Conservation (phyloP, 106 monocot genomes). For the Cymbidium sinense region DNA sequence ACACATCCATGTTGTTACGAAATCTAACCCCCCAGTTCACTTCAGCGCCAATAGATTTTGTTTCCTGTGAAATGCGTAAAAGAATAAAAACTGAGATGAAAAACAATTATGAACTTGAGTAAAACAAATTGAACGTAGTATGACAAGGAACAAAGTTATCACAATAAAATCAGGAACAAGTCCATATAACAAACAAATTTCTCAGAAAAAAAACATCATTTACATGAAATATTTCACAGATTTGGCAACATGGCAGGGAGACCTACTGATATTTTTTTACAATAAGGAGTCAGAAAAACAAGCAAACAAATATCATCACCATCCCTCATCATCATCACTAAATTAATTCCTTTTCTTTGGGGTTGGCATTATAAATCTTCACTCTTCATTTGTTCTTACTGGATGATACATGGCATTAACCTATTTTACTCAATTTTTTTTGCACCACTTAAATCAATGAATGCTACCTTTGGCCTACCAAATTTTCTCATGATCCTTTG, state of each 20-base stretch:
- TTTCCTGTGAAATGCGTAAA: constrained; percentile 50
- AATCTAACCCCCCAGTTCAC: constrained; percentile 98
- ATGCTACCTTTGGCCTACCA: not conserved
- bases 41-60: constrained; percentile 92
- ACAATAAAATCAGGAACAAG: not conserved
- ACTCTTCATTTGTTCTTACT: too few relatives aligned
- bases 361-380: not conserved
- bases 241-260: not conserved
- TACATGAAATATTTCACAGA: not conserved
- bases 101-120: not conserved
- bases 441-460: not conserved
- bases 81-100: not conserved
- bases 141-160: not conserved
- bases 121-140: not conserved
- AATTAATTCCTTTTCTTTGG: not conserved
- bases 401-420: not conserved
- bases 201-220: not conserved
- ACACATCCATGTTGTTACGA: constrained; percentile 54
- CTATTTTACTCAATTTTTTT: not conserved
- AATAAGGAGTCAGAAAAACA: not conserved
- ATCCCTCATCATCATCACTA: not conserved
- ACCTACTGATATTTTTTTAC: not conserved
- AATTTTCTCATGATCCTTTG: not conserved
- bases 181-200: not conserved
- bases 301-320: not conserved